Base-by-base conservation (phyloP, 148 eudicot genomes). In the Chenopodium quinoa region DNA sequence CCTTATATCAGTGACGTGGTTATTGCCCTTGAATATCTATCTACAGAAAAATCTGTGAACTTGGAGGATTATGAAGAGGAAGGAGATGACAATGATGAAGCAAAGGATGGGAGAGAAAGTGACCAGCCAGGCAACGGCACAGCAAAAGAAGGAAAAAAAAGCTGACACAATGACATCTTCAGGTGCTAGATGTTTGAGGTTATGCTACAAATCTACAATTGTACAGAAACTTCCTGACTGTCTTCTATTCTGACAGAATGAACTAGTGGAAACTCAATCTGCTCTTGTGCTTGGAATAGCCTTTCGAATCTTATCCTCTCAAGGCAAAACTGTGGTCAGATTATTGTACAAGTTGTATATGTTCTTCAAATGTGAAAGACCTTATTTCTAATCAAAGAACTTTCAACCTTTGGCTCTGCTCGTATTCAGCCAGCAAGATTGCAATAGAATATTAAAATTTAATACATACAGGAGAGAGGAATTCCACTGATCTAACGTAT, bases 1-100 rank as follows among this genome's bases (percentile, higher is more conserved):
- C 98, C 98, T 37, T 78, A 79, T 71, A 93, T 95, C 47, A 86
- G 92, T 67, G 97, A 95, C 5, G 96, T 93, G 5, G 97, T 95
- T 1, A 87, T 84, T 54, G 97, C 97, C 52, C 90, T 95, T 10
- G 92, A 85, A 77, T 95, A 69, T 79, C 80, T 95, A 50, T 82
- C 84, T 23, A 62, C 78, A 9, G 83, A 71, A n/a, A 82, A 84
- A 68, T 81, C 69, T 56, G 72, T 40, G 3, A 79, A 54, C 29
- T n/a, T 31, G 44, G 82, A 86, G 1, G 85, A 84, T 9, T 47
- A 69, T 14, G 76, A 80, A 32, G 82, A 82, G 0, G 84, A 50
- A 11, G 82, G 67, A 9, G 81, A 81, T 13, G 67, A 52, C 47
- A 64, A 62, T 27, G 71, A 62, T 75, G 81, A 54, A 23, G 50